These are phyloP conservation scores for Dentiscutata heterogama DNA, from an alignment of 371 early-diverging fungal species.

Conservation along the genomic window DNA sequence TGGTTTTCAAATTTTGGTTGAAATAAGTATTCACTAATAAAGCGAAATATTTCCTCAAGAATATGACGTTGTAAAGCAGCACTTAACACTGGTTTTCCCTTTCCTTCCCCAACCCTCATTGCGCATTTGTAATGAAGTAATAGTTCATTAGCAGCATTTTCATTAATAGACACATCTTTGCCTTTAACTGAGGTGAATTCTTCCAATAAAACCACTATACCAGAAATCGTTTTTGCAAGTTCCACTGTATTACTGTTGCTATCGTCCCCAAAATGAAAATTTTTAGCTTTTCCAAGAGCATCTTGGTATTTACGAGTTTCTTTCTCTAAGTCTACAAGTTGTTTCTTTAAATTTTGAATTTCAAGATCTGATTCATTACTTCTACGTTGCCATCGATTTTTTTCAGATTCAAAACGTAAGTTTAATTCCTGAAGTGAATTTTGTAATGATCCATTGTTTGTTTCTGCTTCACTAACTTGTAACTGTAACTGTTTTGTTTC, in stretches of 20 bases:
- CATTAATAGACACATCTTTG: slow-evolving; percentile 25
- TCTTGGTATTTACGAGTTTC: slow-evolving; percentile 37
- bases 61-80: slow-evolving; percentile 40
- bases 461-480: background rate
- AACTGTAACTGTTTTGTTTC: background rate
- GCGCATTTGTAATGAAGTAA: slow-evolving; percentile 27
- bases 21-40: no score
- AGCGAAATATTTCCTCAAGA: slow-evolving; percentile 30
- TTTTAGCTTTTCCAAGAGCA: slow-evolving; percentile 37
- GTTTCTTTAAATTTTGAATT: slow-evolving; percentile 19
- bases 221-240: slow-evolving; percentile 17
- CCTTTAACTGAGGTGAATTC: slow-evolving; percentile 42
- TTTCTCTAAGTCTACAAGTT: slow-evolving; percentile 12
- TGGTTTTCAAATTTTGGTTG: background rate
- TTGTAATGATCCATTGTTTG: background rate
- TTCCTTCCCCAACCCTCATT: background rate
- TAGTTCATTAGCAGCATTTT: background rate
- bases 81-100: slow-evolving; percentile 30
- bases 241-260: slow-evolving; percentile 35
- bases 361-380: slow-evolving; percentile 17
- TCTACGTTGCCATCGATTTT: background rate
- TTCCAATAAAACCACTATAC: background rate
- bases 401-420: slow-evolving; percentile 1
- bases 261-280: slow-evolving; percentile 38
- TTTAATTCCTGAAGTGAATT: background rate